phyloP scores from a whole-genome alignment of 139 green algal species.

The Coccomyxa sp. region DNA sequence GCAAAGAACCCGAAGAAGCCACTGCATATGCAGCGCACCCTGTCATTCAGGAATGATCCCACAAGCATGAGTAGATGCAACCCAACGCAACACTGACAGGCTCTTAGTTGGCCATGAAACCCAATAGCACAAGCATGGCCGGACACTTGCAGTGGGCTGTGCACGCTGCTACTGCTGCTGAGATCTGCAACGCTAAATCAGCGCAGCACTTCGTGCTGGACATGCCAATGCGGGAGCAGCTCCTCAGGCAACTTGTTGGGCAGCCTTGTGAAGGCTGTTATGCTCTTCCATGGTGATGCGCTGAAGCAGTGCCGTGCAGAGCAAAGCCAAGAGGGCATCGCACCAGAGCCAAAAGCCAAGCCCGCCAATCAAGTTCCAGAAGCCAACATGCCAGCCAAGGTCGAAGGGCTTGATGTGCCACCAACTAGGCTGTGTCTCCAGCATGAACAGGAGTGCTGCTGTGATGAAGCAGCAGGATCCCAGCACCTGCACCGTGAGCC shows the following conservation, averaged over 20 bases:
- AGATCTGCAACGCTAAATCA: neutral
- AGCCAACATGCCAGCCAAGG: conserved; percentile 9
- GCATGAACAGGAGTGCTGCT: neutral
- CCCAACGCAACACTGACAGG: neutral
- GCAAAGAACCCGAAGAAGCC: conserved; percentile 10
- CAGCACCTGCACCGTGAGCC: conserved; percentile 1
- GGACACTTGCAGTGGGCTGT: neutral
- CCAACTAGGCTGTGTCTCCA: conserved; percentile 3
- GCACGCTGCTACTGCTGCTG: neutral
- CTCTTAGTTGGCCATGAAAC: neutral
- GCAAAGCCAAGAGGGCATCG: neutral
- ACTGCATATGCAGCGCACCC: neutral
- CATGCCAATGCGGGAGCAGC: neutral
- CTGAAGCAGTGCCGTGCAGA: neutral
- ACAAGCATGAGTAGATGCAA: neutral
- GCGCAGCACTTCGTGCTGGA: neutral
- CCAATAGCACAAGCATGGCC: neutral
- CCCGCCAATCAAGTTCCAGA: conserved; percentile 6
- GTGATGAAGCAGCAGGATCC: conserved; percentile 5
- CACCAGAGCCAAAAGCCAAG: conserved; percentile 4
- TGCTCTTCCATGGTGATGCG: neutral
- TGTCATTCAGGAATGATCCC: neutral
- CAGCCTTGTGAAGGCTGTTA: neutral
- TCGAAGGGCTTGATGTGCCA: conserved; percentile 1
- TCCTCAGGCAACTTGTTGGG: neutral